These are phyloP conservation scores for Seminavis robusta DNA, from an alignment of 108 stramenopile species.

Conservation along the genomic window DNA sequence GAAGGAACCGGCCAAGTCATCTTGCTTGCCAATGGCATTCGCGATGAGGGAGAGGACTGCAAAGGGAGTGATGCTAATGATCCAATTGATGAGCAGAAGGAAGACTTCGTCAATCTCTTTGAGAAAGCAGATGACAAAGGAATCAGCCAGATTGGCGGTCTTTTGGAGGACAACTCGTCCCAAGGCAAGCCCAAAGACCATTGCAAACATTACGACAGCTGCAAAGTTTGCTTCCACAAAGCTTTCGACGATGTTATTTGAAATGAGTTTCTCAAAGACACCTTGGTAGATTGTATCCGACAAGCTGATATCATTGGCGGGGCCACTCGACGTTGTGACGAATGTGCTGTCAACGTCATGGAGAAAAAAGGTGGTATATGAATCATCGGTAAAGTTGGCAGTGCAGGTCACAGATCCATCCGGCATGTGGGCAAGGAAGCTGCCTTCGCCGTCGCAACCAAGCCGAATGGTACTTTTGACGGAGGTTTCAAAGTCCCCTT, in stretches of 20 bases:
- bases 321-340: constrained; percentile 9
- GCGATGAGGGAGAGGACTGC: constrained; percentile 7
- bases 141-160: no score
- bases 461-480: constrained; percentile 15
- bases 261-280: constrained; percentile 33
- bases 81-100: constrained; percentile 1
- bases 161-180: neutral
- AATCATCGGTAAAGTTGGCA: constrained; percentile 2
- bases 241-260: constrained; percentile 24
- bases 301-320: constrained; percentile 1
- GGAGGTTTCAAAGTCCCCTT: constrained; percentile 4
- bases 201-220: constrained; percentile 26
- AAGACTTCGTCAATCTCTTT: constrained; percentile 26
- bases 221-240: constrained; percentile 26
- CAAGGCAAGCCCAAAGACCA: constrained; percentile 17
- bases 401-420: constrained; percentile 36
- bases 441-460: constrained; percentile 20
- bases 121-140: constrained; percentile 3
- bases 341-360: constrained; percentile 29
- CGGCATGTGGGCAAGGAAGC: constrained; percentile 26
- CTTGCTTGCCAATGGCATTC: constrained; percentile 4
- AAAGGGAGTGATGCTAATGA: constrained; percentile 10
- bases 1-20: neutral
- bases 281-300: constrained; percentile 25
- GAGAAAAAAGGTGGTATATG: constrained; percentile 23